These are phyloP conservation scores for Sporothrix inflata DNA, from an alignment of 2,329 filamentous ascomycete species.

Conservation along the genomic window DNA sequence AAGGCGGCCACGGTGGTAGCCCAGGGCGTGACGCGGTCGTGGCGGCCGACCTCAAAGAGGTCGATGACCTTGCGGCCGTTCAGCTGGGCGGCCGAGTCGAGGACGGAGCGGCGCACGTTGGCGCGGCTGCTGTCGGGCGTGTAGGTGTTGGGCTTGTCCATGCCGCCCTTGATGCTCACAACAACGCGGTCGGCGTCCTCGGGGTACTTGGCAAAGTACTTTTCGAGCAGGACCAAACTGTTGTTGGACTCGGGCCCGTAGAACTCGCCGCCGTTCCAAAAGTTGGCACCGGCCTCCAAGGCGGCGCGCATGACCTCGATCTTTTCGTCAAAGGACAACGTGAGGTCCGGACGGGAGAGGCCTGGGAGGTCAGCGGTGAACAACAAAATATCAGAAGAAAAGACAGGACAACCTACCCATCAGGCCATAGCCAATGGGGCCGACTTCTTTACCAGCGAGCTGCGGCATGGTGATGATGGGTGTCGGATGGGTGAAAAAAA, in stretches of 20 bases:
- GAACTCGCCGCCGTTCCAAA: slow-evolving; percentile 68
- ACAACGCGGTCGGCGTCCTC: slow-evolving; percentile 65
- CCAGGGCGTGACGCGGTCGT: slow-evolving; percentile 55
- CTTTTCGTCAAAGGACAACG: slow-evolving; percentile 50
- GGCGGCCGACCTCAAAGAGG: slow-evolving; percentile 61
- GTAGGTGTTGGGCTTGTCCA: slow-evolving; percentile 34
- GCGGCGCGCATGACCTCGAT: slow-evolving; percentile 61
- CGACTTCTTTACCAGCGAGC: slow-evolving; percentile 39
- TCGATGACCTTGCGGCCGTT: slow-evolving; percentile 62
- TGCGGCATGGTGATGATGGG: slow-evolving; percentile 36
- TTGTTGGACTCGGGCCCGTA: slow-evolving; percentile 65
- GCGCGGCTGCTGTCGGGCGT: slow-evolving; percentile 56
- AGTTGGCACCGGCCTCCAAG: slow-evolving; percentile 47
- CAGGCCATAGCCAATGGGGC: slow-evolving; percentile 39
- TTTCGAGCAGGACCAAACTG: slow-evolving; percentile 59
- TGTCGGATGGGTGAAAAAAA: neutral
- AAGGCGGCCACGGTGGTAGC: slow-evolving; percentile 50
- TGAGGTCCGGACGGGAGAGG: slow-evolving; percentile 47
- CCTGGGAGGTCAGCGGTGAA: slow-evolving; percentile 38
- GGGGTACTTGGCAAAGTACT: slow-evolving; percentile 66
- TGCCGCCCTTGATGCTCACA: slow-evolving; percentile 64
- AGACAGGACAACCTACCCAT: slow-evolving; percentile 36
- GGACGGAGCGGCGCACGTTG: slow-evolving; percentile 59
- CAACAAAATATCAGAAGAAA: neutral
- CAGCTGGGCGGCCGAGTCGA: slow-evolving; percentile 56